These are phyloP conservation scores for Aspergillus persii DNA, from an alignment of 2,329 filamentous ascomycete genomes.

Conservation along the genomic window DNA sequence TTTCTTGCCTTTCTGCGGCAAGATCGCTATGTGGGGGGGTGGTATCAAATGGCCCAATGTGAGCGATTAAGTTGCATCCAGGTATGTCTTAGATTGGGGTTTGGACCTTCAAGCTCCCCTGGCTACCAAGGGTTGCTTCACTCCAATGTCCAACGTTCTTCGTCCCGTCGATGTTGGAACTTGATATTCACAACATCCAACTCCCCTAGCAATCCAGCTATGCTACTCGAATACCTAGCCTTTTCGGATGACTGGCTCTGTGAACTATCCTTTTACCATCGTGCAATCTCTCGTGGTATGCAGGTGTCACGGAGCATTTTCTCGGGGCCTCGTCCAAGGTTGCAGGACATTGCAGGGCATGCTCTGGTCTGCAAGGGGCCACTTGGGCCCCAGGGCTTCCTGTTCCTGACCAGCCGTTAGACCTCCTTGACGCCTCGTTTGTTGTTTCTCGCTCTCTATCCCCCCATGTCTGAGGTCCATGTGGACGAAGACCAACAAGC, in stretches of 20 bases:
- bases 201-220: neutral
- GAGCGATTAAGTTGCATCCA: neutral
- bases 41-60: neutral
- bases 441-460: neutral
- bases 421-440: neutral
- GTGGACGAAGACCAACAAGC: constrained; percentile 4
- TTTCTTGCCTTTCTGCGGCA: constrained; percentile 5
- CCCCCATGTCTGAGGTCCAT: constrained; percentile 2
- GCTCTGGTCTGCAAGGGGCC: constrained; percentile 9
- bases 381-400: neutral
- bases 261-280: neutral
- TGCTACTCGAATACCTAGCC: neutral
- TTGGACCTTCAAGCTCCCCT: neutral
- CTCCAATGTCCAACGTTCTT: neutral
- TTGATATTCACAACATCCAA: neutral
- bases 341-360: constrained; percentile 12
- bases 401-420: neutral
- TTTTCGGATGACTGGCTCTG: too few species aligned
- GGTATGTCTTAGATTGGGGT: neutral
- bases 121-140: neutral
- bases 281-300: constrained; percentile 11
- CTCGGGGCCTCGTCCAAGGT: constrained; percentile 3
- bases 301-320: constrained; percentile 9
- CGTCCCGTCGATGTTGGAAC: neutral
- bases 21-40: constrained; percentile 9